Evolutionary conservation across 2,329 filamentous ascomycete species (phyloP), one percentile per base, ranked within the genome.

Genomic region (Hypoxylon sp.): DNA sequence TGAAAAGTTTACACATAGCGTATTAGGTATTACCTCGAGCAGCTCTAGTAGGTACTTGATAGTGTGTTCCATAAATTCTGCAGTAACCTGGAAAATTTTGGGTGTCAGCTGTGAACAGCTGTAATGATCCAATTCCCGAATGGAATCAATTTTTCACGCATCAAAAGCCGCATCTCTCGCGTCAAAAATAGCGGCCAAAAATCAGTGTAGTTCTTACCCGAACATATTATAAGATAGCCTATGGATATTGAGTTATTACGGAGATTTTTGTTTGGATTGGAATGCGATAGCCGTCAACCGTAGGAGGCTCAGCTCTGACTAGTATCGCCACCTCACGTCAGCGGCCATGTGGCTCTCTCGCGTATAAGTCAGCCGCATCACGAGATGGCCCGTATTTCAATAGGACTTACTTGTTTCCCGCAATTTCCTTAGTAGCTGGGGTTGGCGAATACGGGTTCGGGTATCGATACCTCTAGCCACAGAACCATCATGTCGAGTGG

Each of bases 271-370:
- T 21, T 32, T 41, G 41, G 58, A 30, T 5, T 38, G 13, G 36
- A 48, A 34, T 49, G 48, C 36, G 46, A 48, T 25, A 41, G 50
- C 50, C 41, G 19, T 53, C 38, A 49, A 30, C 21, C 11, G 11
- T 28, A 50, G 46, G 48, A 36, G 14, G 52, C 30, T 63, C 60
- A 63, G 60, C 60, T 58, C 36, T 30, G 28, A 25, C 43, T 30
- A 25, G 32, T 38, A 30, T 53, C 21, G 32, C 60, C 53, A 55
- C 53, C 60, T 65, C 61, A 65, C 57, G 51, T 68, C 61, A 65
- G 65, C 65, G 36, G 41, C 60, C 48, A 41, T 60, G 48, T 60
- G 55, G 60, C 60, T 28, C 50, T 28, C 49, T 56, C 49, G 43
- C 52, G 50, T 52, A 64, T 60, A 38, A 25, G 32, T 46, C 57